These are phyloP conservation scores for Hypsizygus marmoreus DNA, from an alignment of 768 basidiomycete species.

Conservation along the genomic window DNA sequence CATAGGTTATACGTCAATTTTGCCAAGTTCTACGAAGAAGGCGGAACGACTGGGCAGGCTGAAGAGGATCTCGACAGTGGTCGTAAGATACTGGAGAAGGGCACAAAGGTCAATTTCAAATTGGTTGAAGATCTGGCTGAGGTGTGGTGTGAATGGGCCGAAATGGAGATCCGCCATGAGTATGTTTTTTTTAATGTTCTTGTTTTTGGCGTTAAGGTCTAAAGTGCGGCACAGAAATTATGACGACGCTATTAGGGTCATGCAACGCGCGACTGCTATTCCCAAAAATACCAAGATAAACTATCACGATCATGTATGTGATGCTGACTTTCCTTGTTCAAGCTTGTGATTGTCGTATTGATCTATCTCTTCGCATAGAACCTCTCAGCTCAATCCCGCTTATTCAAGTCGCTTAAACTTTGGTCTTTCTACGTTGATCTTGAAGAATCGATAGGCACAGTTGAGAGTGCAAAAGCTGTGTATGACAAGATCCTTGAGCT, in stretches of 20 bases:
- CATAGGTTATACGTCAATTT: constrained; percentile 93
- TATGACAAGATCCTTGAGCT: constrained; percentile 97
- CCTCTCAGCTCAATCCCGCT: constrained; percentile 80
- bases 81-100: constrained; percentile 92
- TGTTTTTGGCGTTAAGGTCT: constrained; percentile 2
- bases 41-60: constrained; percentile 77
- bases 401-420: constrained; percentile 97
- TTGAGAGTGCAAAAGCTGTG: constrained; percentile 87
- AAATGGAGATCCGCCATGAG: constrained; percentile 97
- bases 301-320: constrained; percentile 89
- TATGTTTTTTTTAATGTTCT: constrained; percentile 40
- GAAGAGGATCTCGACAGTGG: constrained; percentile 84
- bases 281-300: constrained; percentile 90
- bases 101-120: constrained; percentile 88
- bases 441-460: constrained; percentile 94
- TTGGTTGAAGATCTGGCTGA: constrained; percentile 97
- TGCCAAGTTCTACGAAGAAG: constrained; percentile 97
- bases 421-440: constrained; percentile 99
- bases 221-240: constrained; percentile 69
- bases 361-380: constrained; percentile 44
- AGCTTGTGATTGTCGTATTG: neutral
- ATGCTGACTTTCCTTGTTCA: neutral
- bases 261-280: constrained; percentile 93
- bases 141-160: constrained; percentile 99
- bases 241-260: constrained; percentile 91